These are phyloP conservation scores for Naganishia albida DNA, from an alignment of 1,284 basidiomycete species.

Conservation along the genomic window DNA sequence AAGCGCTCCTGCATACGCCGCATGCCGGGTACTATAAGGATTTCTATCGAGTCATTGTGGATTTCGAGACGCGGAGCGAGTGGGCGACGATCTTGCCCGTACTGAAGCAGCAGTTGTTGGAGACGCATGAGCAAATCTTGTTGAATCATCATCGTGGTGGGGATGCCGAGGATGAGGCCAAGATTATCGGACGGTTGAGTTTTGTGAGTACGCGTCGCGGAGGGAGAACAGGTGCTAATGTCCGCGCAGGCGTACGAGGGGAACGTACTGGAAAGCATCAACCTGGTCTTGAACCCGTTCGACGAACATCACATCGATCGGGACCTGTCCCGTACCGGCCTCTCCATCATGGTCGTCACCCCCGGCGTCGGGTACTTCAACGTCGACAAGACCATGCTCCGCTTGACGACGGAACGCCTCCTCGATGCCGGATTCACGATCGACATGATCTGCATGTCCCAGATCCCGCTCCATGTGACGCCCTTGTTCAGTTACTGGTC, in stretches of 20 bases:
- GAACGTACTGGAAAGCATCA: constrained; percentile 90
- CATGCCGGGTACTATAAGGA: constrained; percentile 86
- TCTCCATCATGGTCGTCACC: constrained; percentile 81
- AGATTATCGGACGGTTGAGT: constrained; percentile 52
- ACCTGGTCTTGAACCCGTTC: constrained; percentile 86
- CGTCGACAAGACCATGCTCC: constrained; percentile 84
- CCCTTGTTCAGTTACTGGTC: constrained; percentile 77
- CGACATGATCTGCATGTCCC: constrained; percentile 86
- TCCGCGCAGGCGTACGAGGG: constrained; percentile 87
- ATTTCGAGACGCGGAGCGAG: constrained; percentile 82
- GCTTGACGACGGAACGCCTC: constrained; percentile 92
- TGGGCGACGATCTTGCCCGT: constrained; percentile 83
- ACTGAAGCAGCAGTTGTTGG: constrained; percentile 84
- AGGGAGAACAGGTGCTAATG: background rate
- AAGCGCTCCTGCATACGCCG: constrained; percentile 71
- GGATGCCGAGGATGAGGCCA: constrained; percentile 39
- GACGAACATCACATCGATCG: constrained; percentile 96
- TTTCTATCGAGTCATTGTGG: constrained; percentile 91
- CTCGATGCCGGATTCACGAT: constrained; percentile 90
- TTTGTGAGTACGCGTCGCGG: constrained; percentile 46
- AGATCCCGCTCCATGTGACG: constrained; percentile 88
- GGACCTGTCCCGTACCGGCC: constrained; percentile 87
- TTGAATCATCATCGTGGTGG: constrained; percentile 70
- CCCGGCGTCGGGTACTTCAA: constrained; percentile 93
- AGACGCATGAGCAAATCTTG: constrained; percentile 82